These are phyloP conservation scores for Annulohypoxylon moriforme DNA, from an alignment of 495 filamentous ascomycete species.

Conservation along the genomic window DNA sequence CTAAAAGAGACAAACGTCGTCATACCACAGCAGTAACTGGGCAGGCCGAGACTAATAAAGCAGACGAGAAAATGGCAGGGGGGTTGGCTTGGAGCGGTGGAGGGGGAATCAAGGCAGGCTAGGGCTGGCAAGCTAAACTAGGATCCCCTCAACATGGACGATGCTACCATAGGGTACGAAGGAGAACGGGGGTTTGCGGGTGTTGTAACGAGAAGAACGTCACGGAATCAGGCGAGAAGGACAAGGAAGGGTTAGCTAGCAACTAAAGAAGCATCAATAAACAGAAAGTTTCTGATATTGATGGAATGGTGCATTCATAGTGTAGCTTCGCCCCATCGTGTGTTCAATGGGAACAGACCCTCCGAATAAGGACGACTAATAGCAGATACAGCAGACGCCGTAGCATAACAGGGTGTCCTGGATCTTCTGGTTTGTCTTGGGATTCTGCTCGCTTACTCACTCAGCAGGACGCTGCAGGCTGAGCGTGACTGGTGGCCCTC, in stretches of 20 bases:
- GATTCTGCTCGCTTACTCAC: conserved; percentile 31
- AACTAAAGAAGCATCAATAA: conserved; percentile 5
- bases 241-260: not conserved
- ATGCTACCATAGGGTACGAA: conserved; percentile 28
- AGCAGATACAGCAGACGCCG: not conserved
- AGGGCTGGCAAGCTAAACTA: conserved; percentile 40
- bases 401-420: conserved; percentile 6
- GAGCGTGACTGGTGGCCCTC: conserved; percentile 43
- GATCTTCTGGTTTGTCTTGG: conserved; percentile 5
- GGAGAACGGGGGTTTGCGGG: conserved; percentile 12
- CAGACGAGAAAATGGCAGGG: conserved; percentile 35
- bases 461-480: conserved; percentile 42
- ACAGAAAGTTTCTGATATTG: conserved; percentile 20
- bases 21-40: conserved; percentile 54
- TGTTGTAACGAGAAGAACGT: conserved; percentile 35
- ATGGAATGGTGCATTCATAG: conserved; percentile 15
- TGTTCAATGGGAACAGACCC: conserved; percentile 1
- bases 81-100: conserved; percentile 43
- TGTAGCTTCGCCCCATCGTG: conserved; percentile 33
- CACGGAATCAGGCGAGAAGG: conserved; percentile 37
- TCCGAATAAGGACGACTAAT: conserved; percentile 3
- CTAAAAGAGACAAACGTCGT: conserved; percentile 57
- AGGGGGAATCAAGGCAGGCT: conserved; percentile 45
- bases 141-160: conserved; percentile 34
- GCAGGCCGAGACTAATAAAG: conserved; percentile 40